These are phyloP conservation scores for Cynanchum wilfordii DNA, from an alignment of 257 asterid species.

Conservation along the genomic window DNA sequence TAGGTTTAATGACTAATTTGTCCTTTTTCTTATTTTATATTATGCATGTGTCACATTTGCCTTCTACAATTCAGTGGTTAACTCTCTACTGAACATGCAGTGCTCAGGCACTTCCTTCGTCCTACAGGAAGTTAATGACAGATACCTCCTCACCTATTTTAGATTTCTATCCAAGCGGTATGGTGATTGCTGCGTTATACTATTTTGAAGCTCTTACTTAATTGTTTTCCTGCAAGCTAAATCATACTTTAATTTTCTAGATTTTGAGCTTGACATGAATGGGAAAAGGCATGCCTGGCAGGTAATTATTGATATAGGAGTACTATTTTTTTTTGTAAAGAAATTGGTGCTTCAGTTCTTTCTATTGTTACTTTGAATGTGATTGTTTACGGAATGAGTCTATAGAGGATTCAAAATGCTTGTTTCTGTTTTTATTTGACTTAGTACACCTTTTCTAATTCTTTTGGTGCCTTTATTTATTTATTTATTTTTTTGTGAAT, in stretches of 20 bases:
- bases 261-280: conserved; percentile 58
- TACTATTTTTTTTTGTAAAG: background rate
- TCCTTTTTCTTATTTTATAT: too few species aligned
- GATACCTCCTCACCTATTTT: conserved; percentile 54
- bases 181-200: background rate
- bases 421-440: background rate
- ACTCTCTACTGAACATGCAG: conserved; percentile 26
- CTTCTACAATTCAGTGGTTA: background rate
- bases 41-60: background rate
- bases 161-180: conserved; percentile 64
- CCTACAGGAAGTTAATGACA: conserved; percentile 50
- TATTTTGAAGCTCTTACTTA: background rate
- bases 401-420: background rate
- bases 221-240: conserved; percentile 9
- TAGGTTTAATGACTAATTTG: conserved; percentile 32
- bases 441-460: background rate
- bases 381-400: background rate
- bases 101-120: conserved; percentile 57
- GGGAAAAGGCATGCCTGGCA: conserved; percentile 57
- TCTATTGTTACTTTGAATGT: background rate
- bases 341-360: background rate
- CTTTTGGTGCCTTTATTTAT: background rate
- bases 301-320: conserved; percentile 24
- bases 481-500: too few species aligned
- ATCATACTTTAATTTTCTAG: conserved; percentile 24